Evolutionary conservation across 169 alveolate species (phyloP), one percentile per base, ranked within the genome.

Genomic region (Eimeria necatrix): DNA sequence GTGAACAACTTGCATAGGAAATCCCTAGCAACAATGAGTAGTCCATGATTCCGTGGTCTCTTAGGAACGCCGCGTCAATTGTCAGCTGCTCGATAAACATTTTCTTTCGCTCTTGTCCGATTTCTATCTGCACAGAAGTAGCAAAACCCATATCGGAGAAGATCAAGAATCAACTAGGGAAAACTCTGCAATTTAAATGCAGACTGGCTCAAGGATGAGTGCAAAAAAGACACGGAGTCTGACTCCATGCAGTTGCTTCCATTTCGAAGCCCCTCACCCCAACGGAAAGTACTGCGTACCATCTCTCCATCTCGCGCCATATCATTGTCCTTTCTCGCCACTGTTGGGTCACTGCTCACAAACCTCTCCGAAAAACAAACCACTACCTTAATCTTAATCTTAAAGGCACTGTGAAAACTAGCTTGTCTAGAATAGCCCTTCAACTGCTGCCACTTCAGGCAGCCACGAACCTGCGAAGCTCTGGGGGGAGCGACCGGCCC

Each of bases 1-100:
- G 61, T n/a, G 74, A 26, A 14, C 93, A 73, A 32, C 60, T 73
- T 7, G 64, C 78, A 92, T 96, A 74, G 94, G 97, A 98, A 60
- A 98, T 96, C 24, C 99, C 99, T 26, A 98, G 96, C 4, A 98
- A 96, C 48, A 98, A 95, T 24, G 99, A 97, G 95, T 98, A 98
- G 96, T 98, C 99, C 96, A 97, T 97, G 16, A 98, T 97, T 52
- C 96, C 95, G 93, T 97, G 97, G 16, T 96, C 94, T 48, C 97
- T 97, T 7, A 96, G 94, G 85, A 95, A 89, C 4, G 91, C 61
- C 9, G 86, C 87, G 94, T 95, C 96, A 9, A 74, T 7, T 22
- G 56, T n/a, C 60, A 95, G 51, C 74, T 95, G 96, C 46, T 73
- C 81, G 9, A 85, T 22, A n/a, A 95, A 24, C 64, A 26, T 71